These are phyloP conservation scores for Akebia trifoliata DNA, from an alignment of 164 flowering plant genomes.

Conservation along the genomic window DNA sequence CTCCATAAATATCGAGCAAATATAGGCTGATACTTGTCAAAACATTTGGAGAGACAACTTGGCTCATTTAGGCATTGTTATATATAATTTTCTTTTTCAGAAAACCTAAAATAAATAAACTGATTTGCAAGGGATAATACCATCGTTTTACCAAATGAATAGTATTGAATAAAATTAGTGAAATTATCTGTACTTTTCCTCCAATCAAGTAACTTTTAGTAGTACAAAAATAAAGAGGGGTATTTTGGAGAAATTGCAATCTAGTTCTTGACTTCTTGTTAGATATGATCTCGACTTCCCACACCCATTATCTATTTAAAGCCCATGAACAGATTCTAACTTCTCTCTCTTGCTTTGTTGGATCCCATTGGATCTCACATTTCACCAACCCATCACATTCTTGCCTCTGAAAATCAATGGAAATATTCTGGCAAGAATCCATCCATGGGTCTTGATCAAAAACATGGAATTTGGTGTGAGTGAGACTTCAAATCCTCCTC, in stretches of 20 bases:
- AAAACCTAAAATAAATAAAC: too few species aligned
- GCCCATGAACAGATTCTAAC: constrained; percentile 4
- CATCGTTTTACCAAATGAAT: too few species aligned
- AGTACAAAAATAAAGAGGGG: constrained; percentile 11
- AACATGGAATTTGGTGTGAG: constrained; percentile 15
- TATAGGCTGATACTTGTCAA: too few species aligned
- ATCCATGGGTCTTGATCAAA: constrained; percentile 30
- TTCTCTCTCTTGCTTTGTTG: constrained; percentile 24
- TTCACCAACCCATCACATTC: constrained; percentile 13
- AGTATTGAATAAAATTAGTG: too few species aligned
- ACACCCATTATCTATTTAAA: constrained; percentile 25
- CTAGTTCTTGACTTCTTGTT: background rate
- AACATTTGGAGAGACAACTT: too few species aligned
- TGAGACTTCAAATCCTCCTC: constrained; percentile 12
- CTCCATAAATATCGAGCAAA: too few species aligned
- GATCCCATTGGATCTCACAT: constrained; percentile 19
- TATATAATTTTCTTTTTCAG: too few species aligned
- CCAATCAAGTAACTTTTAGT: too few species aligned
- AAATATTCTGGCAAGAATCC: constrained; percentile 20
- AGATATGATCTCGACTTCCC: constrained; percentile 2
- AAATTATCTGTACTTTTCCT: too few species aligned
- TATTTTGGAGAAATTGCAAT: background rate
- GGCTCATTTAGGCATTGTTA: too few species aligned
- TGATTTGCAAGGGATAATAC: too few species aligned
- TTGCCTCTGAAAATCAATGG: constrained; percentile 26